A percentile compares a stretch with the other conserved stretches of the same genome.
Conservation (phyloP, 2,329 filamentous ascomycete species). For the Pezicula carpinea region DNA sequence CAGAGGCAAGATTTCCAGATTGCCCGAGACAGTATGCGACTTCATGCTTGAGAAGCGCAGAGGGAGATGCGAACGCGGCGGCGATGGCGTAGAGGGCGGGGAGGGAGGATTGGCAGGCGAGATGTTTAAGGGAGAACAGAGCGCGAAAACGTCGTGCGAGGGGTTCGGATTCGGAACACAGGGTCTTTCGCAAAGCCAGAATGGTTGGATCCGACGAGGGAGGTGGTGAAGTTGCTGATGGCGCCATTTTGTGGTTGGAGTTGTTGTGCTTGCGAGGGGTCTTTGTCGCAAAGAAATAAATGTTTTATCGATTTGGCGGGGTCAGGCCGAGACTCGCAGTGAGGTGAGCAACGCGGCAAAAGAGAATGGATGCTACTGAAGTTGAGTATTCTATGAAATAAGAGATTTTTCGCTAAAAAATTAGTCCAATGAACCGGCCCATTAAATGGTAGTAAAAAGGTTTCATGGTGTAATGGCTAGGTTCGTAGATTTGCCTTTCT, state of each 20-base stretch:
- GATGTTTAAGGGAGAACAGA: constrained; percentile 94
- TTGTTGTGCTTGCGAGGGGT: no score
- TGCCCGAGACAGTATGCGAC: constrained; percentile 96
- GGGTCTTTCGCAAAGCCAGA: constrained; percentile 59
- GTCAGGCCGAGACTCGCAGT: no score
- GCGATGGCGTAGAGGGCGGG: constrained; percentile 77
- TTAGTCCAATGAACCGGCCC: no score
- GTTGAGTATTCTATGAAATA: no score
- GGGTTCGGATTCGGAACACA: constrained; percentile 75
- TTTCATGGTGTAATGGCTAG: constrained; percentile 12
- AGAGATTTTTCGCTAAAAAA: no score
- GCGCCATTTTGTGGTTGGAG: constrained; percentile 23
- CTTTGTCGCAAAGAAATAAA: neutral
- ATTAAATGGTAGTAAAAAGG: neutral
- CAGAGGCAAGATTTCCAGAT: constrained; percentile 71
- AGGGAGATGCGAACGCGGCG: constrained; percentile 77
- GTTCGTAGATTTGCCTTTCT: no score
- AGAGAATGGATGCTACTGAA: no score
- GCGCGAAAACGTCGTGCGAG: constrained; percentile 90
- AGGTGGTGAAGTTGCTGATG: constrained; percentile 25
- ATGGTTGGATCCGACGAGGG: constrained; percentile 32
- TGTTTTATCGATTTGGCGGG: neutral
- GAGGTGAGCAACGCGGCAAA: no score
- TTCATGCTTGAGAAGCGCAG: constrained; percentile 91
- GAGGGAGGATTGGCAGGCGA: constrained; percentile 63